phyloP scores from a whole-genome alignment of 2,329 filamentous ascomycete genomes.

The Botrytis byssoidea region DNA sequence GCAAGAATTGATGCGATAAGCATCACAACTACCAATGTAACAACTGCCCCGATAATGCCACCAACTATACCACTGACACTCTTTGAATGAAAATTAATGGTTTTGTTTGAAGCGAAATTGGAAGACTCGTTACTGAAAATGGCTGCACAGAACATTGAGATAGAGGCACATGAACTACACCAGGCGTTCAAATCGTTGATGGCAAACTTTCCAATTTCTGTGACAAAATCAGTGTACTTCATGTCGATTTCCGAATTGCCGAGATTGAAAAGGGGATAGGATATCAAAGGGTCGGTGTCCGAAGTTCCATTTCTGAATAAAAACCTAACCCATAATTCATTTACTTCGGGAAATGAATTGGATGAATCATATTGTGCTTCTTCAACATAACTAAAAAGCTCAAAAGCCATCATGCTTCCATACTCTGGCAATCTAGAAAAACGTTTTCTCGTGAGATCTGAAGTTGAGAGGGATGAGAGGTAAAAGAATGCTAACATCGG shows the following conservation, averaged over 20 bases:
- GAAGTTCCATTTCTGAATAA: constrained; percentile 52
- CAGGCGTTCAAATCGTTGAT: constrained; percentile 31
- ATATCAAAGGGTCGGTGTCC: constrained; percentile 36
- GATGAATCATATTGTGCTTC: constrained; percentile 35
- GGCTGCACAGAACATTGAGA: constrained; percentile 34
- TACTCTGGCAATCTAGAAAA: constrained; percentile 58
- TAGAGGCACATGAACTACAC: constrained; percentile 32
- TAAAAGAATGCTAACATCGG: constrained; percentile 57
- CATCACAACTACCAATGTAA: constrained; percentile 29
- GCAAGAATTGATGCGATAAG: constrained; percentile 23
- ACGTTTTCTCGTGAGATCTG: constrained; percentile 45
- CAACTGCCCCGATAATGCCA: constrained; percentile 37
- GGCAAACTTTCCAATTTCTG: constrained; percentile 30
- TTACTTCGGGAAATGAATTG: constrained; percentile 25
- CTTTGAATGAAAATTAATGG: not conserved
- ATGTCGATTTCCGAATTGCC: constrained; percentile 35
- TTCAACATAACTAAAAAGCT: constrained; percentile 51
- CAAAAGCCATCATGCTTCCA: constrained; percentile 73
- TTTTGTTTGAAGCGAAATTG: not conserved
- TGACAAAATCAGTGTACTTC: constrained; percentile 35
- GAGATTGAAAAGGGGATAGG: constrained; percentile 38
- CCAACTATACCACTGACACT: constrained; percentile 25
- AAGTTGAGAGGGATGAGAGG: constrained; percentile 46
- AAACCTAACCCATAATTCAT: constrained; percentile 54
- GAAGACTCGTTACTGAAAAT: constrained; percentile 18